Evolutionary conservation across 129 eudicot genomes (phyloP).

Genomic region (Flaveria robusta): DNA sequence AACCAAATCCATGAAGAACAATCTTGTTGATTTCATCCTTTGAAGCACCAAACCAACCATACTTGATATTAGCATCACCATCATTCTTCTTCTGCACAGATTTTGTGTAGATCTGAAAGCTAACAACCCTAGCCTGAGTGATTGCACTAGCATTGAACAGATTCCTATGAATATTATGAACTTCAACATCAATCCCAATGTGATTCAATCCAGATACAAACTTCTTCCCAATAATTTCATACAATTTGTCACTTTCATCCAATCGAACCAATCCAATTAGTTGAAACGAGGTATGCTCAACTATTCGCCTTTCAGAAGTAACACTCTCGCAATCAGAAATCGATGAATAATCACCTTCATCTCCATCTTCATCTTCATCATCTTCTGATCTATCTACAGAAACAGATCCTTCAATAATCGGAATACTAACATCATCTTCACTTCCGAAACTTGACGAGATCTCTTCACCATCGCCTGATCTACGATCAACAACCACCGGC

Average conservation of each 20-base stretch:
- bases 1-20: constrained; percentile 55
- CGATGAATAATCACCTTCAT: constrained; percentile 6
- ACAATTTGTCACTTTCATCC: constrained; percentile 29
- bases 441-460: constrained; percentile 22
- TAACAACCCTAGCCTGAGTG: constrained; percentile 39
- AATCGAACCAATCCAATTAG: constrained; percentile 38
- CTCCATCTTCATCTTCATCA: not conserved
- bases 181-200: constrained; percentile 27
- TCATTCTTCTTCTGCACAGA: constrained; percentile 46
- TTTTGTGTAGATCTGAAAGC: constrained; percentile 38
- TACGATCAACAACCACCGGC: constrained; percentile 22
- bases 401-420: not conserved
- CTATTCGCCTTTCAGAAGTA: constrained; percentile 24
- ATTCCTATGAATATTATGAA: constrained; percentile 47
- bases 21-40: constrained; percentile 50
- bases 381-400: not conserved
- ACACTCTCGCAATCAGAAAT: constrained; percentile 75
- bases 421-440: not conserved
- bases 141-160: constrained; percentile 25
- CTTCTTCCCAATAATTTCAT: constrained; percentile 36
- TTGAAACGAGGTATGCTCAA: not conserved
- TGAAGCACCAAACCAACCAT: constrained; percentile 76
- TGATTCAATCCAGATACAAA: constrained; percentile 41
- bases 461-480: not conserved
- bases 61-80: constrained; percentile 53